Percentiles rank a stretch among this genome's conserved stretches.
These are phyloP conservation scores for Aureobasidium sp. DNA, from an alignment of 2,329 filamentous ascomycete genomes.

Conservation along the genomic window DNA sequence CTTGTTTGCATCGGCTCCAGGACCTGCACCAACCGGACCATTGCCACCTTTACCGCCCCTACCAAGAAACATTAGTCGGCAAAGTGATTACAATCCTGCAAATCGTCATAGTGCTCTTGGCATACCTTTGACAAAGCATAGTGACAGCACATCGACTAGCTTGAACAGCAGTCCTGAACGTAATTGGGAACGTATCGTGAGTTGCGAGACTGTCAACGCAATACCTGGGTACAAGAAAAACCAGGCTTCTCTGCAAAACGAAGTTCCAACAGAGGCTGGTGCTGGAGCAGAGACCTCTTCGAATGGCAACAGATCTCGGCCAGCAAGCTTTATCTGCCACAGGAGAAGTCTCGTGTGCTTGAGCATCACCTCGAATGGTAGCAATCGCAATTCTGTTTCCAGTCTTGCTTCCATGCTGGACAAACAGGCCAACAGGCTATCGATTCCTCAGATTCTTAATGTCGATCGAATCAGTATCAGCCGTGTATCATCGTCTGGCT, in stretches of 20 bases:
- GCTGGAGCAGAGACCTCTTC: not conserved
- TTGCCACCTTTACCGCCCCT: conserved; percentile 38
- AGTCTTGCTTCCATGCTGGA: conserved; percentile 24
- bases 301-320: not conserved
- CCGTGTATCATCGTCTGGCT: conserved; percentile 29
- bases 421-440: conserved; percentile 24
- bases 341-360: conserved; percentile 20
- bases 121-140: conserved; percentile 6
- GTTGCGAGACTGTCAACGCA: not conserved
- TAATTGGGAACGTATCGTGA: conserved; percentile 11
- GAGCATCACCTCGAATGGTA: conserved; percentile 22
- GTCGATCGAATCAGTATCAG: conserved; percentile 32
- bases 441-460: conserved; percentile 28
- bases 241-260: not conserved
- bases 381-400: conserved; percentile 21
- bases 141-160: not conserved
- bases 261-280: not conserved
- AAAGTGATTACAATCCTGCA: conserved; percentile 18
- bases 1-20: conserved; percentile 19
- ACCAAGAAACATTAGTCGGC: conserved; percentile 21
- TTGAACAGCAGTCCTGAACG: conserved; percentile 12
- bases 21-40: conserved; percentile 35
- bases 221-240: conserved; percentile 1
- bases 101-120: conserved; percentile 3
- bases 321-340: not conserved